These are phyloP conservation scores for Mangifera indica DNA, from an alignment of 345 rosid genomes.

Conservation along the genomic window DNA sequence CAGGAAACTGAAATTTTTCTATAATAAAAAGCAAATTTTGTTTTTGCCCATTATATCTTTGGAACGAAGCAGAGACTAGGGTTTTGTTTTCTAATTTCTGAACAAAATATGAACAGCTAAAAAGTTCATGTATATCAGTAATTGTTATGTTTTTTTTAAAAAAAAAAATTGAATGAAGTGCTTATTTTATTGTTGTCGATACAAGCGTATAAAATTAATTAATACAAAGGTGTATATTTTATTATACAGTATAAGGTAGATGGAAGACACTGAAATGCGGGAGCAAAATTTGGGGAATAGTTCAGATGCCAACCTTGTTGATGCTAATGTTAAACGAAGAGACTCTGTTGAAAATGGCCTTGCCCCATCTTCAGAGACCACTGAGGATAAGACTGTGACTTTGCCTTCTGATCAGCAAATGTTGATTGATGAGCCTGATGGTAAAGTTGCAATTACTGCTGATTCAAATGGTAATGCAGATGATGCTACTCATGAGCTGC, in stretches of 20 bases:
- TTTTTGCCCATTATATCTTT: not conserved
- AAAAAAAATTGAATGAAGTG: not conserved
- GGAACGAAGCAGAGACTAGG: conserved; percentile 6
- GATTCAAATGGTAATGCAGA: conserved; percentile 17
- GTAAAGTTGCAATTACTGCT: conserved; percentile 9
- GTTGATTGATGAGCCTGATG: conserved; percentile 19
- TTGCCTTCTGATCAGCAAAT: conserved; percentile 39
- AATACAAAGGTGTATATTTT: not conserved
- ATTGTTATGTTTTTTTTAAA: not conserved
- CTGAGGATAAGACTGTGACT: conserved; percentile 35
- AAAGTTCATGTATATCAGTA: not conserved
- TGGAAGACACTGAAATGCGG: conserved; percentile 53
- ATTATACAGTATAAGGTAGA: conserved; percentile 23
- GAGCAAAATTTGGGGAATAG: conserved; percentile 33
- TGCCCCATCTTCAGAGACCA: conserved; percentile 17
- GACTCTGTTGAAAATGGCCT: conserved; percentile 32
- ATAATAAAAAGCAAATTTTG: not conserved
- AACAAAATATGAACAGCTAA: not conserved
- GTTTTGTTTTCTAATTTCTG: conserved; percentile 16
- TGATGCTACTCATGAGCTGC: conserved; percentile 13
- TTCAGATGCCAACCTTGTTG: conserved; percentile 31
- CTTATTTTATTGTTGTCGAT: not conserved
- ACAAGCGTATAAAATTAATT: not conserved
- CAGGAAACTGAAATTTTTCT: not conserved
- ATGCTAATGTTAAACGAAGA: conserved; percentile 28